phyloP scores from a whole-genome alignment of 2,329 filamentous ascomycete species.

The Pseudopithomyces maydicus region DNA sequence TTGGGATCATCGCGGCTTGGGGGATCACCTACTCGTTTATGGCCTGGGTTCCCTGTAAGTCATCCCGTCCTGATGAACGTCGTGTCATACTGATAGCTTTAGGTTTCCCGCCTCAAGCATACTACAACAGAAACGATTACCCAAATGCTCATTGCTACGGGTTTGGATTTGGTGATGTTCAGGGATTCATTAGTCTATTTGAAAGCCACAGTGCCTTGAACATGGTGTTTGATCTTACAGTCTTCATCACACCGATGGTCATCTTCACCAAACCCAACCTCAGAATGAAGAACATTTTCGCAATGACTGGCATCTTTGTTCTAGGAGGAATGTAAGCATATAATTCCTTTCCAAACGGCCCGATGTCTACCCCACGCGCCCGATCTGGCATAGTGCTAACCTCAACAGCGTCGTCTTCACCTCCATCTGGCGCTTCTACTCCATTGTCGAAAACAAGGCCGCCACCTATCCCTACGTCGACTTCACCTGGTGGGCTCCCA shows the following conservation, averaged over 20 bases:
- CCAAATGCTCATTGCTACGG: slow-evolving; percentile 33
- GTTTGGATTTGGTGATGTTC: slow-evolving; percentile 24
- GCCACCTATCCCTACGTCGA: slow-evolving; percentile 39
- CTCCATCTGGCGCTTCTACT: slow-evolving; percentile 37
- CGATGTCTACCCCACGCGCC: too few relatives aligned
- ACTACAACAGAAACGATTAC: slow-evolving; percentile 26
- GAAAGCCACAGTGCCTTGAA: slow-evolving; percentile 36
- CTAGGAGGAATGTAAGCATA: slow-evolving; percentile 39
- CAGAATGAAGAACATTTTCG: slow-evolving; percentile 31
- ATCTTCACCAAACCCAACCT: slow-evolving; percentile 35
- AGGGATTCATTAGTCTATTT: slow-evolving; percentile 30
- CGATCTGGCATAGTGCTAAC: slow-evolving; percentile 20
- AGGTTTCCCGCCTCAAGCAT: slow-evolving; percentile 28
- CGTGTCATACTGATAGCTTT: neutral
- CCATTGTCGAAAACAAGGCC: slow-evolving; percentile 30
- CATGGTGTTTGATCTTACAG: slow-evolving; percentile 41
- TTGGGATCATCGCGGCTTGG: slow-evolving; percentile 34
- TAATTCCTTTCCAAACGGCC: neutral
- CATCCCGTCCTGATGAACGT: neutral
- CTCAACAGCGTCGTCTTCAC: slow-evolving; percentile 32
- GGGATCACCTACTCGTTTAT: slow-evolving; percentile 33
- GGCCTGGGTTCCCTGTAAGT: slow-evolving; percentile 36
- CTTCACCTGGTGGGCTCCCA: slow-evolving; percentile 37
- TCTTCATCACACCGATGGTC: slow-evolving; percentile 38
- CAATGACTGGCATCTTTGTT: slow-evolving; percentile 36